phyloP scores from a whole-genome alignment of 2,329 filamentous ascomycete species.

The Trichoderma atroviride region DNA sequence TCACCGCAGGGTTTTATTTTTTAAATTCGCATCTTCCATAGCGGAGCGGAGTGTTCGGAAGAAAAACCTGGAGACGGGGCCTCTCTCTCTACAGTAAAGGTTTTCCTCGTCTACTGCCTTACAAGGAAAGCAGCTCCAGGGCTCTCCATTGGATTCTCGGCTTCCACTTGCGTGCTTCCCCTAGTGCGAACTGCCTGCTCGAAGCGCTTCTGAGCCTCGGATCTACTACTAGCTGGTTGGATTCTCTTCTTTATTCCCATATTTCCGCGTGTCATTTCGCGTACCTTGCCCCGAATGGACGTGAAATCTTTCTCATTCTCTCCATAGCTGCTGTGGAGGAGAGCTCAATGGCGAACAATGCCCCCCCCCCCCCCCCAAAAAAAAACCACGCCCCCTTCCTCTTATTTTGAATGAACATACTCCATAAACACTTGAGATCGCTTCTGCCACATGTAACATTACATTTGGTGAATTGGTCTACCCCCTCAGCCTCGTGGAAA shows the following conservation, averaged over 20 bases:
- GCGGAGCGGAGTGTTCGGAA: background rate
- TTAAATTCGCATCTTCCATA: background rate
- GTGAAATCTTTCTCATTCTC: background rate
- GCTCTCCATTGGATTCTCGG: background rate
- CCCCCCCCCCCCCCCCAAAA: too few relatives aligned
- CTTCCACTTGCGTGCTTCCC: background rate
- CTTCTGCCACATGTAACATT: slow-evolving; percentile 1
- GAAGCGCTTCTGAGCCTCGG: background rate
- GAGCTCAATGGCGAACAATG: background rate
- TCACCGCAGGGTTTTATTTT: background rate
- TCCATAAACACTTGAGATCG: too few relatives aligned
- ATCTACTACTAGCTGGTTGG: background rate
- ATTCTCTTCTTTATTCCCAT: background rate
- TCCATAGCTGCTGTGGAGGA: background rate
- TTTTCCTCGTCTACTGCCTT: background rate
- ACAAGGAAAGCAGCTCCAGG: background rate
- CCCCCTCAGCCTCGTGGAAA: slow-evolving; percentile 1
- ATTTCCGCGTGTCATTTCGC: background rate
- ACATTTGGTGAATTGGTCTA: background rate
- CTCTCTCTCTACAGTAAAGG: background rate
- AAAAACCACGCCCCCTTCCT: background rate
- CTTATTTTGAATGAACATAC: background rate
- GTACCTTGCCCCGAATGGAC: background rate
- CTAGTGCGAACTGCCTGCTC: background rate
- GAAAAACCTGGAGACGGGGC: background rate